Conservation (phyloP, 2,329 filamentous ascomycete species). For the Dothideomycetidae sp. region DNA sequence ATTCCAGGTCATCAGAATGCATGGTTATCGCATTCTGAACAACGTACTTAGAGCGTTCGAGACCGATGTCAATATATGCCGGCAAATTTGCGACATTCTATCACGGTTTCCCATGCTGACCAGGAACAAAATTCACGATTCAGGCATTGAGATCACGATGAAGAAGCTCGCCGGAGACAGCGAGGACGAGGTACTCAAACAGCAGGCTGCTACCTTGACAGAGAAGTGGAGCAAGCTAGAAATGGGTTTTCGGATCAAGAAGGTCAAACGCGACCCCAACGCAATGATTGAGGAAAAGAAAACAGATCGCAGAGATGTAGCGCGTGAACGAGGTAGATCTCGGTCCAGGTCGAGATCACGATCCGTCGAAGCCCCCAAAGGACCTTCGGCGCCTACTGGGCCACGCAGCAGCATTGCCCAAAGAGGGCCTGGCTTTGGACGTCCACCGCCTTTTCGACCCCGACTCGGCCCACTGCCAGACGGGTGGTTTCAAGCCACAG, state of each 20-base stretch:
- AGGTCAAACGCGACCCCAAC: slow-evolving; percentile 69
- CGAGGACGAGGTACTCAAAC: slow-evolving; percentile 50
- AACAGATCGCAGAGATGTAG: slow-evolving; percentile 42
- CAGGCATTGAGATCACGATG: slow-evolving; percentile 79
- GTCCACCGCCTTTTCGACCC: slow-evolving; percentile 33
- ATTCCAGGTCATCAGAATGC: slow-evolving; percentile 84
- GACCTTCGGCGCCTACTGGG: slow-evolving; percentile 32
- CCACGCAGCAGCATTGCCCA: slow-evolving; percentile 41
- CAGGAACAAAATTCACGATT: slow-evolving; percentile 92
- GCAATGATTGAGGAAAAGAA: slow-evolving; percentile 36
- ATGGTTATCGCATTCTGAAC: slow-evolving; percentile 91
- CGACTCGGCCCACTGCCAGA: slow-evolving; percentile 48
- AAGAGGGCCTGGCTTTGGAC: slow-evolving; percentile 44
- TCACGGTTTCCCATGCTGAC: slow-evolving; percentile 81
- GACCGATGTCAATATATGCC: slow-evolving; percentile 76
- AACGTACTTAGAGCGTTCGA: slow-evolving; percentile 71
- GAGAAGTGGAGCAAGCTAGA: slow-evolving; percentile 82
- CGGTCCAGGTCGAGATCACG: slow-evolving; percentile 33
- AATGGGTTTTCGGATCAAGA: slow-evolving; percentile 80
- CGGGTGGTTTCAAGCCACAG: slow-evolving; percentile 74
- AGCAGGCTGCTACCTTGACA: slow-evolving; percentile 56
- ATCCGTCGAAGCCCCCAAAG: slow-evolving; percentile 29
- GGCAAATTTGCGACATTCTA: slow-evolving; percentile 81
- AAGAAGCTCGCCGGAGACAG: slow-evolving; percentile 55
- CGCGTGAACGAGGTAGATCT: slow-evolving; percentile 34